These are phyloP conservation scores for Primulina huaijiensis DNA, from an alignment of 257 asterid genomes.

Conservation along the genomic window DNA sequence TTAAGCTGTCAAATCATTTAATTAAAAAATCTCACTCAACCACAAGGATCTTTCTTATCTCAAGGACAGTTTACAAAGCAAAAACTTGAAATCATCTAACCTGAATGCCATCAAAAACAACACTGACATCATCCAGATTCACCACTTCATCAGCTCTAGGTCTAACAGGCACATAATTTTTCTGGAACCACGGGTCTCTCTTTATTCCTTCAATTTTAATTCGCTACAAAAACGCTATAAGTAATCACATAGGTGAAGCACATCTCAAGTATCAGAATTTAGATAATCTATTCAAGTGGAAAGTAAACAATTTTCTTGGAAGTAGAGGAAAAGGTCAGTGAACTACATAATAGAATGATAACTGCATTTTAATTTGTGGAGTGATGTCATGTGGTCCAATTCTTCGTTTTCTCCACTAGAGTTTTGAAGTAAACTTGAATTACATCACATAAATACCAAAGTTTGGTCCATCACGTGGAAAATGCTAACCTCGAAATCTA, in stretches of 20 bases:
- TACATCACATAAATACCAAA: neutral
- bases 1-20: neutral
- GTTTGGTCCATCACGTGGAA: neutral
- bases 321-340: neutral
- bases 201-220: constrained; percentile 68
- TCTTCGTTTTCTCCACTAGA: neutral
- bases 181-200: constrained; percentile 77
- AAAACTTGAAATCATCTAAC: constrained; percentile 34
- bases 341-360: neutral
- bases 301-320: constrained; percentile 16
- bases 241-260: constrained; percentile 25
- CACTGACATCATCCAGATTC: constrained; percentile 80
- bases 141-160: constrained; percentile 72
- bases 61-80: neutral
- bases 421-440: too few relatives aligned
- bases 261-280: constrained; percentile 12
- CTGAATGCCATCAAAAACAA: constrained; percentile 88
- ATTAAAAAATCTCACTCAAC: neutral
- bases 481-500: neutral
- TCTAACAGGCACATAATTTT: constrained; percentile 56
- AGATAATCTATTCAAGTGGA: constrained; percentile 10
- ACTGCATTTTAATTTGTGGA: neutral
- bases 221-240: constrained; percentile 52
- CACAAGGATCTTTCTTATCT: neutral
- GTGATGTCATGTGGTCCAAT: neutral